Percentiles rank a stretch among this genome's conserved stretches.
Conservation (phyloP, 2,329 filamentous ascomycete species). For the Zymoseptoria tritici region DNA sequence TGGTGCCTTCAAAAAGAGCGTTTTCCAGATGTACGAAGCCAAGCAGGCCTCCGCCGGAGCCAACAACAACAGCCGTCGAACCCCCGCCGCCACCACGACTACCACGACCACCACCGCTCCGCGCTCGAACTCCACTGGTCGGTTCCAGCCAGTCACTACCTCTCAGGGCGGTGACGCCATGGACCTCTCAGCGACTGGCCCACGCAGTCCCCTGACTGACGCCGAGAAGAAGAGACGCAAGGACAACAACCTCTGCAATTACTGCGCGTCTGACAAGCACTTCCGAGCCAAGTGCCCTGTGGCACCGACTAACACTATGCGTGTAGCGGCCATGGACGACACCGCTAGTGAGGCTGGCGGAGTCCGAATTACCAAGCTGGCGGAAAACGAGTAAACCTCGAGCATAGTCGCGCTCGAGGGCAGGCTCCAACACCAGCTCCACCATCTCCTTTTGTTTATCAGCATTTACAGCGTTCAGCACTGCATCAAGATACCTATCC, state of each 20-base stretch:
- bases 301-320: background rate
- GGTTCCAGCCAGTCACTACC: background rate
- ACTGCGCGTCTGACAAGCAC: background rate
- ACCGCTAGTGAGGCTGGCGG: too few relatives aligned
- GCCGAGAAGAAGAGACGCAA: background rate
- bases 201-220: background rate
- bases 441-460: too few relatives aligned
- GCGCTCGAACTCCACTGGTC: background rate
- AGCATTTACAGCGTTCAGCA: too few relatives aligned
- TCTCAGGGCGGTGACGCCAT: background rate
- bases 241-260: background rate
- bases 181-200: background rate
- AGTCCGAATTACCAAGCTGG: too few relatives aligned
- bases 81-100: background rate
- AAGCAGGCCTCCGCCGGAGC: background rate
- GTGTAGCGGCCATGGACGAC: background rate
- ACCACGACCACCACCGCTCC: background rate
- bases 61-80: background rate
- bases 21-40: too few relatives aligned
- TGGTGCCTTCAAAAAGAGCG: too few relatives aligned
- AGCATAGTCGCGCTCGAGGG: too few relatives aligned
- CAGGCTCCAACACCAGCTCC: too few relatives aligned
- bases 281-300: background rate
- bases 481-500: too few relatives aligned
- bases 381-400: too few relatives aligned